These are phyloP conservation scores for Pseudogymnoascus sp. DNA, from an alignment of 2,329 filamentous ascomycete species.

Conservation along the genomic window DNA sequence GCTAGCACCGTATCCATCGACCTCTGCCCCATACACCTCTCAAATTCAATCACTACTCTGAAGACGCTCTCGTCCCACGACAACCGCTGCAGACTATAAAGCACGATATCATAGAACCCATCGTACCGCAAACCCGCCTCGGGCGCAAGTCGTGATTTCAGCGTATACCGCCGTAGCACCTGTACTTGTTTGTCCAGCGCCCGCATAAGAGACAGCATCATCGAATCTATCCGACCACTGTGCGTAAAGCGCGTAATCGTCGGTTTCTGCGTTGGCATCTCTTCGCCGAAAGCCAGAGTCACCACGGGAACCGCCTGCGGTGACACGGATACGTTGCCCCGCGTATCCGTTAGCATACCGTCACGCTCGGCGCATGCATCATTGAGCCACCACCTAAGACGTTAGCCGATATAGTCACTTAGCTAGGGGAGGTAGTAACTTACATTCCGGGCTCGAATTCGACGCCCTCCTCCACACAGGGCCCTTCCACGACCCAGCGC, in stretches of 20 bases:
- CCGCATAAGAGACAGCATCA: conserved; percentile 40
- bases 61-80: neutral
- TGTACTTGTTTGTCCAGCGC: conserved; percentile 42
- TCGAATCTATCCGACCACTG: conserved; percentile 36
- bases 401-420: conserved; percentile 15
- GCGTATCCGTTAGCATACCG: conserved; percentile 40
- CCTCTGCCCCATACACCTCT: conserved; percentile 35
- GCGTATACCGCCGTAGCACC: conserved; percentile 41
- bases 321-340: conserved; percentile 38
- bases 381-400: conserved; percentile 48
- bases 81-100: neutral
- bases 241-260: conserved; percentile 36
- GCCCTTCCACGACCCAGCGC: conserved; percentile 9
- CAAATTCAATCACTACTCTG: conserved; percentile 32
- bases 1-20: conserved; percentile 34
- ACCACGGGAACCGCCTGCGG: conserved; percentile 36
- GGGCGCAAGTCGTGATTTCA: conserved; percentile 45
- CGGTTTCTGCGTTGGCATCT: conserved; percentile 33
- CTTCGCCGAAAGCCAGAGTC: conserved; percentile 43
- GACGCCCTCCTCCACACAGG: neutral
- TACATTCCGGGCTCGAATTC: conserved; percentile 40
- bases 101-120: conserved; percentile 39
- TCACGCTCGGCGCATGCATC: conserved; percentile 47
- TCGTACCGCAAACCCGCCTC: conserved; percentile 47
- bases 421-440: conserved; percentile 18